Base-by-base conservation (phyloP, 208 protist species). In the Trypanosoma vivax region DNA sequence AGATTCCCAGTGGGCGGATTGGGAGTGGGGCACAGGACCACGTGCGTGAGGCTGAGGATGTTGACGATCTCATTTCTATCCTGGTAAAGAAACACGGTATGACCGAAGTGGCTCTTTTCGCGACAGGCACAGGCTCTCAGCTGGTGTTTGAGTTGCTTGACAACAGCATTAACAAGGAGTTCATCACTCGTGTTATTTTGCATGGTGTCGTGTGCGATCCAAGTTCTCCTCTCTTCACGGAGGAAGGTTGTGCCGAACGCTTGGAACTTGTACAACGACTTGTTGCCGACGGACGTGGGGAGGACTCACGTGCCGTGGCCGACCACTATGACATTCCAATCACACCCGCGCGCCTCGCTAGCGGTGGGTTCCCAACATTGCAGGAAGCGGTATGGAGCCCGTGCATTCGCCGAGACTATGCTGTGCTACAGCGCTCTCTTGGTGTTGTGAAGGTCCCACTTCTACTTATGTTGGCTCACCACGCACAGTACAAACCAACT, bases 331-430 rank as follows among this genome's bases (percentile, higher is more conserved):
- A 90, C 61, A 82, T 90, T 24, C 59, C 75, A 9, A 51, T 90
- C 18, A 90, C 82, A 9, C 68, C 82, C 2, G 72, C 75, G 14
- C 77, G 82, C 9, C 69, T 85, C 27, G 39, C 30, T 25, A 41
- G 56, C 31, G 66, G 62, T 24, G 70, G 65, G 13, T 79, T 61
- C 45, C 57, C 76, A 7, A 79, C 76, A 11, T 49, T 90, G n/a
- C 82, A 90, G 62, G 82, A 90, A 61, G 82, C 78, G 2, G 56
- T 90, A 25, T 90, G 82, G 82, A 58, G 64, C 50, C 82, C 82
- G 5, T 74, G 48, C 19, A 40, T 82, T 41, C 50, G 53, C 6
- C 16, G 60, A 13, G 63, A 81, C 9, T 30, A 30, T 1, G 63
- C 68, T 14, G 68, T 65, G 23, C 62, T 66, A 38, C 33, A 35